Evolutionary conservation across 176 grass and related monocot genomes (phyloP), one percentile per base, ranked within the genome.

Genomic region (Tuctoria greenei): DNA sequence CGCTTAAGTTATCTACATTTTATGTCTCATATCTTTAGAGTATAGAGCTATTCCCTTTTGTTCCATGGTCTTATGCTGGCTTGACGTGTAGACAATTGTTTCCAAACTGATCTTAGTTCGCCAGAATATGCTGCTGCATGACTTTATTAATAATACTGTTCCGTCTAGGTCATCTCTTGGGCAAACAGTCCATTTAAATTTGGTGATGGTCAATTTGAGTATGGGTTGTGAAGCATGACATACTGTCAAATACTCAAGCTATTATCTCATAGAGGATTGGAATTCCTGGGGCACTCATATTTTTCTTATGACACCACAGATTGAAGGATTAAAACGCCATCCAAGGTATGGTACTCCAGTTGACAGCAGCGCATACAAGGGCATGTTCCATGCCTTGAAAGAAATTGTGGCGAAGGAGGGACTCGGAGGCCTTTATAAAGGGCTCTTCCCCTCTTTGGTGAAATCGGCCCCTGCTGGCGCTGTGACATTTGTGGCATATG

Each of bases 401-500:
- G 87, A 92, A 69, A 99, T 99, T 67, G 31, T 99, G 49, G 54
- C 40, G 11, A 88, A 79, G 71, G 95, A 99, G 67, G 95, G 95
- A 9, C 66, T 80, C 54, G 72, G 85, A 58, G 92, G 89, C 46
- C 87, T 99, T 66, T 99, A 95, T 73, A 99, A 99, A 76, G 95
- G 95, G 40, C 90, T 99, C 71, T 80, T 95, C 47, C 95, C 95
- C 13, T 95, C 92, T 31, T 47, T 99, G 49, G 84, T 99, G 75
- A 99, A 99, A 87, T 95, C 95, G 21, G 95, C 95, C 52, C 95
- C 95, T 47, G 95, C 95, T 67, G 92, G 87, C 78, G 95, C 95
- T 11, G 92, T 99, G 74, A 99, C 95, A 21, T 99, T 99, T 77
- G 64, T 95, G 85, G 87, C 91, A 69, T 99, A 95, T 26, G 92